These are phyloP conservation scores for Cyclotella choctawhatcheeana DNA, from an alignment of 108 stramenopile species.

Conservation along the genomic window DNA sequence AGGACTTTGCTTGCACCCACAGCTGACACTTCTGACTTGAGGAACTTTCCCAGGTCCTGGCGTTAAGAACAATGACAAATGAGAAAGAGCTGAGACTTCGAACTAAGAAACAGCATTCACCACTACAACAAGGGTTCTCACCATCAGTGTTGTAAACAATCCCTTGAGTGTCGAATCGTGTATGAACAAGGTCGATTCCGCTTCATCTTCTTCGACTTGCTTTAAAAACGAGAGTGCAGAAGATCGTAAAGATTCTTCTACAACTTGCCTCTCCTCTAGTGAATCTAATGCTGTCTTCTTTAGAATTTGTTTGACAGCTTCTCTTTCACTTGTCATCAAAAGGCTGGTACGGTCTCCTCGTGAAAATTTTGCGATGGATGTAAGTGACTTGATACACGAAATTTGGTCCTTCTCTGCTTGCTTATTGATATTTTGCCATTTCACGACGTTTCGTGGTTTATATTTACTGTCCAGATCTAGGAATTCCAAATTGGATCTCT, in stretches of 20 bases:
- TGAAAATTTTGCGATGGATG: slow-evolving; percentile 39
- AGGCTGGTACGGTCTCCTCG: slow-evolving; percentile 13
- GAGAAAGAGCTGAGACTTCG: no score
- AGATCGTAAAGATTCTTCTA: slow-evolving; percentile 29
- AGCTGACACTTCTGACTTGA: slow-evolving; percentile 20
- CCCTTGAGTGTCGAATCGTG: slow-evolving; percentile 63
- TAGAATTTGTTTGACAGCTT: slow-evolving; percentile 49
- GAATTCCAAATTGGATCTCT: slow-evolving; percentile 3
- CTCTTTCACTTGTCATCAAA: slow-evolving; percentile 13
- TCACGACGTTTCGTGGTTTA: background rate
- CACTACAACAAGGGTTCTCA: no score
- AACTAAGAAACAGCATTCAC: no score
- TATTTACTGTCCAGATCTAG: background rate
- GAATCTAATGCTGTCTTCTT: slow-evolving; percentile 54
- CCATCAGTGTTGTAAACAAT: no score
- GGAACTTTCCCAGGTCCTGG: slow-evolving; percentile 23
- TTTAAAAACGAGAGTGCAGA: slow-evolving; percentile 47
- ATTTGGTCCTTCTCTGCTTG: slow-evolving; percentile 5
- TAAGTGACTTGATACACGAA: slow-evolving; percentile 40
- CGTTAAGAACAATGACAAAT: no score
- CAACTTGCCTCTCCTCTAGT: slow-evolving; percentile 10
- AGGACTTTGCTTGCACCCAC: slow-evolving; percentile 23
- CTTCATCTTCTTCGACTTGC: slow-evolving; percentile 38
- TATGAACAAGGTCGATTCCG: slow-evolving; percentile 37
- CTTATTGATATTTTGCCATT: background rate